Percentiles rank a stretch among this genome's conserved stretches.
phyloP scores from a whole-genome alignment of 78 protist genomes.

The Paulinella micropora region DNA sequence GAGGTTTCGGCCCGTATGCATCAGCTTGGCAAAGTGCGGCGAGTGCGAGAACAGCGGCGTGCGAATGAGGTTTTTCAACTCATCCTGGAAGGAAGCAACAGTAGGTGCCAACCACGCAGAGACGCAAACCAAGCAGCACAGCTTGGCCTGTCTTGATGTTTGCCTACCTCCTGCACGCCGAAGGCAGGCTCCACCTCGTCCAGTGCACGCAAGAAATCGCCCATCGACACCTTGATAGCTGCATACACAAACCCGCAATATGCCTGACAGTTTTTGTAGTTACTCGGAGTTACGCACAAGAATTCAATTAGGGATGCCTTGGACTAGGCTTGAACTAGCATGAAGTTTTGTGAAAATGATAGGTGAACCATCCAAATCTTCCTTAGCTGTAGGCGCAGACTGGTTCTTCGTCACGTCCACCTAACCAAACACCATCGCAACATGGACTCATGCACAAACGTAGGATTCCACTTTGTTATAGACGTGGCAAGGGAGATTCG shows the following conservation, averaged over 20 bases:
- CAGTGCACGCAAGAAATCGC: conserved; percentile 74
- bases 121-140: background rate
- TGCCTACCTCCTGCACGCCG: conserved; percentile 65
- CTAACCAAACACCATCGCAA: no score
- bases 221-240: conserved; percentile 20
- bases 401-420: no score
- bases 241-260: no score
- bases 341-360: no score
- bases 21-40: background rate
- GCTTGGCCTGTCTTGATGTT: conserved; percentile 24
- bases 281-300: no score
- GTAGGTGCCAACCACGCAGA: background rate
- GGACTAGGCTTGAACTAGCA: no score
- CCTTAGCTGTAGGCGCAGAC: no score
- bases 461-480: no score
- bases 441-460: no score
- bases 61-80: background rate
- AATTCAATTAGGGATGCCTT: background rate
- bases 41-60: conserved; percentile 14
- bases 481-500: no score
- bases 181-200: conserved; percentile 76
- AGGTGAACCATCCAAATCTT: no score
- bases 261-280: no score
- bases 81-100: background rate
- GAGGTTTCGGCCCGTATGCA: conserved; percentile 22